Conservation (phyloP, 2,329 filamentous ascomycete genomes). For the Daldinia sp. region DNA sequence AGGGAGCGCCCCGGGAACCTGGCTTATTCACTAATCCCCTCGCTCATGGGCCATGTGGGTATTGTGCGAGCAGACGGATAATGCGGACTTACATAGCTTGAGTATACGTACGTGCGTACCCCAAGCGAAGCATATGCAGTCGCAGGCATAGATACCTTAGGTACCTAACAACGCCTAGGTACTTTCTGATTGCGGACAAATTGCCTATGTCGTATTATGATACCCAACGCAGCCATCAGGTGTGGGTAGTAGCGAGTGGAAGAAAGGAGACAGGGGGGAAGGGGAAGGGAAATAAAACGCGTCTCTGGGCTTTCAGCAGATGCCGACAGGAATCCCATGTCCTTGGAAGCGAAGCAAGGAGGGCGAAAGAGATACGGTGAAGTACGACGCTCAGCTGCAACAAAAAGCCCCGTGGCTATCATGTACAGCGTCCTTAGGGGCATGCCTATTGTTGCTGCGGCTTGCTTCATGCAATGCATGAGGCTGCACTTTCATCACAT, state of each 20-base stretch:
- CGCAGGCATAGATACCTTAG: background rate
- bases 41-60: conserved; percentile 5
- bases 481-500: conserved; percentile 35
- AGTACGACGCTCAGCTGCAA: conserved; percentile 32
- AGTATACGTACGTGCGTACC: conserved; percentile 10
- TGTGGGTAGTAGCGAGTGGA: conserved; percentile 16
- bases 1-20: conserved; percentile 8
- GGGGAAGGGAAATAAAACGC: conserved; percentile 15
- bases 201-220: conserved; percentile 29
- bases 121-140: conserved; percentile 23
- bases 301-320: conserved; percentile 32
- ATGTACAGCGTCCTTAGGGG: conserved; percentile 10
- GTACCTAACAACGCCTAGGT: conserved; percentile 16
- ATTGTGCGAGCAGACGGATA: conserved; percentile 4
- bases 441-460: conserved; percentile 9
- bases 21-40: conserved; percentile 28
- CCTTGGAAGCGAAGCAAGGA: conserved; percentile 20
- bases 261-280: background rate
- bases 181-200: conserved; percentile 11
- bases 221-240: conserved; percentile 22
- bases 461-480: conserved; percentile 37
- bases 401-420: conserved; percentile 17
- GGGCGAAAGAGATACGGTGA: background rate
- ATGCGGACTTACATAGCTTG: background rate
- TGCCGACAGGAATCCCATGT: conserved; percentile 13